These are phyloP conservation scores for Acacia confusa DNA, from an alignment of 306 rosid genomes.

Conservation along the genomic window DNA sequence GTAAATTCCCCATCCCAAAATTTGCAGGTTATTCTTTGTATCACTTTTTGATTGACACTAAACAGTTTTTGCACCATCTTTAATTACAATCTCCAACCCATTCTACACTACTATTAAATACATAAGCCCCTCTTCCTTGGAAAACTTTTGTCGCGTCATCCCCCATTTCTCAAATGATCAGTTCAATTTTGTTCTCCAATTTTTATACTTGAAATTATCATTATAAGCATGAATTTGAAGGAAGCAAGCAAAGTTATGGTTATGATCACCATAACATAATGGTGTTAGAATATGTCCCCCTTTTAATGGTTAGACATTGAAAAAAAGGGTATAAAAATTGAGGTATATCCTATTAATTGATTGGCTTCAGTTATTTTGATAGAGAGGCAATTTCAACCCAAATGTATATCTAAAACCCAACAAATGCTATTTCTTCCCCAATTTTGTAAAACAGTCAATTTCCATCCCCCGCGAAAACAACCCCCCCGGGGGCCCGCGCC, in stretches of 20 bases:
- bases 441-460: background rate
- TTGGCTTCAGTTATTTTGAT: too few species aligned
- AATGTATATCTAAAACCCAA: too few species aligned
- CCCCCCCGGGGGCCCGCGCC: too few species aligned
- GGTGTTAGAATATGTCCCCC: too few species aligned
- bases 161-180: background rate
- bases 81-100: background rate
- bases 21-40: background rate
- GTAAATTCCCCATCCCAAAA: background rate
- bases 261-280: background rate
- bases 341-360: too few species aligned
- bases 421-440: background rate
- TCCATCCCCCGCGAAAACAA: background rate
- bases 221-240: background rate
- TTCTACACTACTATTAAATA: background rate
- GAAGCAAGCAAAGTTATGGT: background rate
- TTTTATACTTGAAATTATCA: background rate
- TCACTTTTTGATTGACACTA: conserved; percentile 21
- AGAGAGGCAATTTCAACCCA: too few species aligned
- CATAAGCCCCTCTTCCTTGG: background rate
- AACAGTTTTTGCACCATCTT: background rate
- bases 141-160: background rate
- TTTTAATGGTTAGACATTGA: too few species aligned
- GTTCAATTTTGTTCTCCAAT: background rate
- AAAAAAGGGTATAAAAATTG: too few species aligned